Evolutionary conservation across 2,329 filamentous ascomycete genomes (phyloP), one percentile per base, ranked within the genome.

Genomic region (Fonsecaea nubica): DNA sequence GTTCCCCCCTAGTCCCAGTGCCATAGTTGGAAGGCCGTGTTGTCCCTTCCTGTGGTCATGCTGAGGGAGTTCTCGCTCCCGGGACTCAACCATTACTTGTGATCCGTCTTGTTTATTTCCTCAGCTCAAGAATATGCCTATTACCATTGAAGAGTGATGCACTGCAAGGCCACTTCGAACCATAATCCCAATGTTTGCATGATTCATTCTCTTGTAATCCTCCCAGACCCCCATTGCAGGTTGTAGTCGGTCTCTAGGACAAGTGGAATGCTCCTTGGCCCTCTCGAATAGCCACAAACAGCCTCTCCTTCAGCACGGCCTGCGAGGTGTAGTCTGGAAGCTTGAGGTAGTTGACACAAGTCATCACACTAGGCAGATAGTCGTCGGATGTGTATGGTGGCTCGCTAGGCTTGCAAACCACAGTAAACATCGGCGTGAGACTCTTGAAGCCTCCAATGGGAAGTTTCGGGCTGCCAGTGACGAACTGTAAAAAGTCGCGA

Each of bases 341-440:
- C 81, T 99, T 99, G 74, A 99, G 87, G 77, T 99, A 99, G 79
- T 99, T 99, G 80, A 97, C 95, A 78, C 96, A 99, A 10, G 96
- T 99, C 96, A 99, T 99, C 77, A 99, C 96, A 77, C 93, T 98
- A 12, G 96, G 95, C n/a, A 99, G 86, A 75, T 98, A 99, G 81
- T 99, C 95, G 76, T 99, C 95, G 4, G 94, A 94, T 3, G 90
- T 90, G 78, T 93, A 95, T 1, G 95, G 95, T 15, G 92, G 89
- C 76, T 99, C 95, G 78, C 92, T 96, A n/a, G 94, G 94, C 79
- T 97, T 97, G 85, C 95, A 98, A 52, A 99, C 95, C 69, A 99
- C 95, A 2, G 95, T 99, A 77, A 99, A 98, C 90, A 98, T 97
- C 21, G 95, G 95, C 1, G 93, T 98, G 69, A 99, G 87, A 78